Evolutionary conservation across 1,284 basidiomycete genomes (phyloP).

Genomic region (Ustilago trichophora): DNA sequence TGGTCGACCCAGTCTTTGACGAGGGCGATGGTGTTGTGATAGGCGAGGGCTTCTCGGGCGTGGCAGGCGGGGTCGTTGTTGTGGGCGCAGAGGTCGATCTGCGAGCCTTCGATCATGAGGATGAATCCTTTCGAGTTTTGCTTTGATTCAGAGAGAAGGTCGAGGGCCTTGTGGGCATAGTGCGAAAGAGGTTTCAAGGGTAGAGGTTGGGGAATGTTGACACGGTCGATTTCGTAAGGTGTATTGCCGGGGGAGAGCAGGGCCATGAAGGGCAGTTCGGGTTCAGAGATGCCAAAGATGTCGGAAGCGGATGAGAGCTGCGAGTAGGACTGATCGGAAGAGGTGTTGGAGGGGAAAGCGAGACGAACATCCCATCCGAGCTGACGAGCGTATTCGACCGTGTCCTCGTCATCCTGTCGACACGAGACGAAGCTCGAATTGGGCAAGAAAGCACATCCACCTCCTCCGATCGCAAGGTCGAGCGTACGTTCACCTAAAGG

Average conservation of each 20-base stretch:
- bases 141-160: constrained; percentile 23
- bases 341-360: constrained; percentile 31
- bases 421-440: constrained; percentile 56
- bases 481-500: constrained; percentile 48
- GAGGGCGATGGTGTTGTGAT: constrained; percentile 64
- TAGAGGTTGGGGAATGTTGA: constrained; percentile 42
- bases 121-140: constrained; percentile 55
- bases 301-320: background rate
- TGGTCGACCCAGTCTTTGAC: constrained; percentile 63
- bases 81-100: constrained; percentile 64
- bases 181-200: constrained; percentile 32
- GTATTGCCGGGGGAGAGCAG: constrained; percentile 56
- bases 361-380: constrained; percentile 54
- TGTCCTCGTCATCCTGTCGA: constrained; percentile 62
- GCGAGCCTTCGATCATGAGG: constrained; percentile 63
- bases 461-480: constrained; percentile 67
- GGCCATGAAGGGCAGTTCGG: constrained; percentile 50
- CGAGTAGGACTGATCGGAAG: background rate
- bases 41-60: constrained; percentile 66
- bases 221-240: constrained; percentile 61
- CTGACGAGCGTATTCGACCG: constrained; percentile 49
- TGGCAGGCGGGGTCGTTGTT: constrained; percentile 59
- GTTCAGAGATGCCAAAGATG: constrained; percentile 13
- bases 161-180: constrained; percentile 41
- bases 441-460: constrained; percentile 66